phyloP scores from a whole-genome alignment of 306 rosid genomes.

The Medicago truncatula region DNA sequence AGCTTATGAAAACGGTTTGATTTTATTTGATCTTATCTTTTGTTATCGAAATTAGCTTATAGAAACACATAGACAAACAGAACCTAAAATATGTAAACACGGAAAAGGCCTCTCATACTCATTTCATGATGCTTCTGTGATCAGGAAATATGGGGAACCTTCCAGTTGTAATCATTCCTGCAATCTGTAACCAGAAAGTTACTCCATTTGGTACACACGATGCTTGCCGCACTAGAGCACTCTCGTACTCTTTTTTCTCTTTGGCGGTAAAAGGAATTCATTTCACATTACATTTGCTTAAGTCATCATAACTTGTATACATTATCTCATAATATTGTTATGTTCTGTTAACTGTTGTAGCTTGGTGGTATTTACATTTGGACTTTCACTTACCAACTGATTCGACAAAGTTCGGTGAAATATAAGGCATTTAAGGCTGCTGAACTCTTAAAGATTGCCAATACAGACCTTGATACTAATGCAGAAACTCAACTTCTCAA shows the following conservation, averaged over 20 bases:
- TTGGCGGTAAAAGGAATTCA: constrained; percentile 67
- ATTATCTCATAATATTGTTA: background rate
- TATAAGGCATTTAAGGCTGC: constrained; percentile 56
- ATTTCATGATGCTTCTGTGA: constrained; percentile 21
- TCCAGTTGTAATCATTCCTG: constrained; percentile 78
- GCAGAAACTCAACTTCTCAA: constrained; percentile 59
- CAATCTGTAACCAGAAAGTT: constrained; percentile 73
- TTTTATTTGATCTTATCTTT: no score
- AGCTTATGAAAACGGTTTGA: background rate
- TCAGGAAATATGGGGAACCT: constrained; percentile 95
- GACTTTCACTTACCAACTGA: constrained; percentile 75
- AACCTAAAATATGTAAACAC: background rate
- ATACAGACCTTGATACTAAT: constrained; percentile 44
- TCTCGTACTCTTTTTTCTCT: constrained; percentile 87
- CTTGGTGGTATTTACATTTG: constrained; percentile 77
- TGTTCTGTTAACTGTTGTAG: constrained; percentile 50
- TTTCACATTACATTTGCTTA: constrained; percentile 8
- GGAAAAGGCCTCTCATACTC: background rate
- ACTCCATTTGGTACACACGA: constrained; percentile 73
- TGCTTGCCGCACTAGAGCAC: constrained; percentile 58
- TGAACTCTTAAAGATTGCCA: constrained; percentile 42
- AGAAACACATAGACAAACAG: background rate
- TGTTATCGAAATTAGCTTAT: no score
- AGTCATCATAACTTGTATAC: background rate
- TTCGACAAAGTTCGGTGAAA: constrained; percentile 51